Conservation (phyloP, 2,329 filamentous ascomycete genomes). For the Verticillium klebahnii region DNA sequence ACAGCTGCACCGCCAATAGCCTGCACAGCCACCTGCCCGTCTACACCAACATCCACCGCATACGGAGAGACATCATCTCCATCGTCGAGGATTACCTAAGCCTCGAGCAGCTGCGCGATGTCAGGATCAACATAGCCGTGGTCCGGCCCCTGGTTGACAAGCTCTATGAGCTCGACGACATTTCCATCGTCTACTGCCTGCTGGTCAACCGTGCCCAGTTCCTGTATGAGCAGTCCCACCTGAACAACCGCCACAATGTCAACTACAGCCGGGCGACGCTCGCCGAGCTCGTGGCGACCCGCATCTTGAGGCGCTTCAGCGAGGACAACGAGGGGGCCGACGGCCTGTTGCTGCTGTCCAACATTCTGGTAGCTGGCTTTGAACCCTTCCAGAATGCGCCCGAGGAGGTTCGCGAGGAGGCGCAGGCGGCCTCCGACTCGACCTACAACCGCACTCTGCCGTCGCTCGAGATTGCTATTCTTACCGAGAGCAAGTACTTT, state of each 20-base stretch:
- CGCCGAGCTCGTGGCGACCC: conserved; percentile 75
- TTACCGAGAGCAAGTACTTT: conserved; percentile 77
- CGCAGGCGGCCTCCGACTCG: conserved; percentile 43
- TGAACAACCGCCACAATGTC: conserved; percentile 76
- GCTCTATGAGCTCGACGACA: conserved; percentile 72
- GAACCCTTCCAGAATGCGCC: conserved; percentile 83
- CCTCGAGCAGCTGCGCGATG: conserved; percentile 72
- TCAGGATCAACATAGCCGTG: conserved; percentile 75
- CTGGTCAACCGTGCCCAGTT: conserved; percentile 80
- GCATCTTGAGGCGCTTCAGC: conserved; percentile 72
- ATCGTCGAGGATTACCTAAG: conserved; percentile 62
- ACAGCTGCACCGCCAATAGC: conserved; percentile 47
- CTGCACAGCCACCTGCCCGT: conserved; percentile 62
- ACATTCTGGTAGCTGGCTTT: conserved; percentile 78
- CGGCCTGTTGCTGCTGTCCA: conserved; percentile 68
- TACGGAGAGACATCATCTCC: conserved; percentile 58
- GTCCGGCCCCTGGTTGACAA: conserved; percentile 80
- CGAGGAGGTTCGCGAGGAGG: conserved; percentile 56
- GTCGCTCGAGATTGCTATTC: conserved; percentile 76
- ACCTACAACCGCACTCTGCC: conserved; percentile 59
- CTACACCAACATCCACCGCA: conserved; percentile 73
- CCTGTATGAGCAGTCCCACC: conserved; percentile 69
- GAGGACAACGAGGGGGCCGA: conserved; percentile 69
- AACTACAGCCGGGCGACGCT: conserved; percentile 72
- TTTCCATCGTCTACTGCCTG: conserved; percentile 80